These are phyloP conservation scores for Ophiosphaerella herpotricha DNA, from an alignment of 2,329 filamentous ascomycete genomes.

Conservation along the genomic window DNA sequence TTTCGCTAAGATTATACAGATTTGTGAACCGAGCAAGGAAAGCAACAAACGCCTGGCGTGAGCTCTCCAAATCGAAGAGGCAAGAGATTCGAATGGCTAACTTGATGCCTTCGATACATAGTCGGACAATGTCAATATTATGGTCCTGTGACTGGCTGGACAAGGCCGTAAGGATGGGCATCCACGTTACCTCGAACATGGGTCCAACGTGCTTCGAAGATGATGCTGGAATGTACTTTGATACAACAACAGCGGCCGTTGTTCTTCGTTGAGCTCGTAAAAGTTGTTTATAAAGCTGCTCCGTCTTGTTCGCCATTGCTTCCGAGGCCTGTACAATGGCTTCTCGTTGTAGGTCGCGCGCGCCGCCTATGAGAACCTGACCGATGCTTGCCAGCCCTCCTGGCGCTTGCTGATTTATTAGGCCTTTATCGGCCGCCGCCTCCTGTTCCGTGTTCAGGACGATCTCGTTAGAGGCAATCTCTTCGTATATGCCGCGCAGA, in stretches of 20 bases:
- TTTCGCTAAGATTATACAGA: slow-evolving; percentile 91
- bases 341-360: slow-evolving; percentile 87
- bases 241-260: slow-evolving; percentile 68
- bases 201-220: slow-evolving; percentile 94
- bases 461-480: slow-evolving; percentile 90
- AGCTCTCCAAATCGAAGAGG: slow-evolving; percentile 89
- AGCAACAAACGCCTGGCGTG: slow-evolving; percentile 91
- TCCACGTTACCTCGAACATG: slow-evolving; percentile 99
- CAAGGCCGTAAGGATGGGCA: slow-evolving; percentile 95
- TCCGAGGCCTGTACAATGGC: slow-evolving; percentile 94
- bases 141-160: slow-evolving; percentile 94
- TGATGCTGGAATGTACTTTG: slow-evolving; percentile 85
- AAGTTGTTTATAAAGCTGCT: slow-evolving; percentile 90
- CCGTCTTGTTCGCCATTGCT: slow-evolving; percentile 80
- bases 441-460: slow-evolving; percentile 91
- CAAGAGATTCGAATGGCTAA: slow-evolving; percentile 92
- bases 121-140: slow-evolving; percentile 86
- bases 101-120: slow-evolving; percentile 95
- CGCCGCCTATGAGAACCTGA: slow-evolving; percentile 88
- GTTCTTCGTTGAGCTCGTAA: slow-evolving; percentile 87
- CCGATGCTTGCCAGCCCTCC: slow-evolving; percentile 79
- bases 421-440: slow-evolving; percentile 79
- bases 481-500: slow-evolving; percentile 84
- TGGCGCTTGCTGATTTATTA: slow-evolving; percentile 58
- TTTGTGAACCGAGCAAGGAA: slow-evolving; percentile 93